Evolutionary conservation across 805 yeast species (phyloP), one percentile per base, ranked within the genome.

Genomic region (Komagataella mondaviorum): DNA sequence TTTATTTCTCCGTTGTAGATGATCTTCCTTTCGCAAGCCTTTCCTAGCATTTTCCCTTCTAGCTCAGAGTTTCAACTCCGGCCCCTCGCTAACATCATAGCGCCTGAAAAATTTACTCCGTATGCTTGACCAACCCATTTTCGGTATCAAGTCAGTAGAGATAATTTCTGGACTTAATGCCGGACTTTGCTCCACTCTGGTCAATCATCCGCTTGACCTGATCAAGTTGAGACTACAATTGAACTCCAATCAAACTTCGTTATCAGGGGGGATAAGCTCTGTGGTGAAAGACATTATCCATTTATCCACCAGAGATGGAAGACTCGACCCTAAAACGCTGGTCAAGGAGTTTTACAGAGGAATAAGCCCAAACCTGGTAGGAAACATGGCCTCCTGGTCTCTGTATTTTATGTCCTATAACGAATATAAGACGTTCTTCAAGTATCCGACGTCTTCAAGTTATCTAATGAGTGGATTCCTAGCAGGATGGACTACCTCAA

Each of bases 301-400:
- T 2, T 58, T 63, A 43, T 48, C 48, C 46, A 36, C 46, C 23
- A 17, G 7, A 18, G 49, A 44, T 22, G 55, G 52, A 6, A 45
- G 22, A 4, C 10, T 57, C 2, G 48, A 46, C 43, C 55, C 52
- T 23, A 55, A 39, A 4, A 54, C 12, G 45, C 51, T 58, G 6
- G 16, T 58, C 7, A 46, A 57, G 6, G 76, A 68, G 48, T 56
- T 72, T 50, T 89, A 90, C 60, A 71, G 96, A 52, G 97, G 97
- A 0, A 69, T 89, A 2, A 71, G 80, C 0, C 88, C 95, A 1
- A 93, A 90, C 60, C 59, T 91, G 4, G 44, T 87, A 0, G 99
- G 98, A 0, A 88, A 89, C 56, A 80, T 95, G 0, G 63, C 80
- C 0, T 91, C 96, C 0, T 93, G 99, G 98, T 85, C 88, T 0